Base-by-base conservation (phyloP, 2,329 filamentous ascomycete genomes). In the Cadophora sp. region DNA sequence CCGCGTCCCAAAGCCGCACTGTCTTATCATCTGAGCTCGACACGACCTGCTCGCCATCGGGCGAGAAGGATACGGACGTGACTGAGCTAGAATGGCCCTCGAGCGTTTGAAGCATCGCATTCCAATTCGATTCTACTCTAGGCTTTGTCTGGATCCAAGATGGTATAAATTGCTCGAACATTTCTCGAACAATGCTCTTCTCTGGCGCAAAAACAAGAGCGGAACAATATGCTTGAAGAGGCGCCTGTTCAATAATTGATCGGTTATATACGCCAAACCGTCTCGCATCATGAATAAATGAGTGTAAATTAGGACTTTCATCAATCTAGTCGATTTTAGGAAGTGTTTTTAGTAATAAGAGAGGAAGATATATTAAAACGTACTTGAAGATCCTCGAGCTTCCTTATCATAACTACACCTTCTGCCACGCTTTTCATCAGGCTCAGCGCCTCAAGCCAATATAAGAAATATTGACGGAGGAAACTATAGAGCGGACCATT, bases 121-220 rank as follows among this genome's bases (percentile, higher is more conserved):
- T 60, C 58, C 41, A 60, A 16, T 60, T 9, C 30, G 62, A 24
- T 62, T 71, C 47, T 4, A 71, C 59, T 22, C 36, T 66, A 13
- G 73, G 64, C 16, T 39, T 36, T 22, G 24, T 3, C 33, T 24
- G 18, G 13, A 65, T 65, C 63, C 56, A 65, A 53, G 30, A 20
- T 48, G 58, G 41, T 9, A 60, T 48, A 60, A 9, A 60, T 7
- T 7, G 5, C 24, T 60, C 30, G 13, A 50, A 50, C 16, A 33
- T 20, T 4, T 45, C 67, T 41, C 76, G 71, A 43, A 78, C 48
- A 39, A 74, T 68, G 62, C 75, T 78, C 3, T 65, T 59, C 11
- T 66, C 30, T 53, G 77, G 79, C 14, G 75, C 72, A 68, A 80
- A 80, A 24, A 61, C 36, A 48, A 72, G 64, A 0, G 71, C 62